Percentiles rank a stretch among this genome's conserved stretches.
phyloP scores from a whole-genome alignment of 2,329 filamentous ascomycete genomes.

The Penicillium sp. region DNA sequence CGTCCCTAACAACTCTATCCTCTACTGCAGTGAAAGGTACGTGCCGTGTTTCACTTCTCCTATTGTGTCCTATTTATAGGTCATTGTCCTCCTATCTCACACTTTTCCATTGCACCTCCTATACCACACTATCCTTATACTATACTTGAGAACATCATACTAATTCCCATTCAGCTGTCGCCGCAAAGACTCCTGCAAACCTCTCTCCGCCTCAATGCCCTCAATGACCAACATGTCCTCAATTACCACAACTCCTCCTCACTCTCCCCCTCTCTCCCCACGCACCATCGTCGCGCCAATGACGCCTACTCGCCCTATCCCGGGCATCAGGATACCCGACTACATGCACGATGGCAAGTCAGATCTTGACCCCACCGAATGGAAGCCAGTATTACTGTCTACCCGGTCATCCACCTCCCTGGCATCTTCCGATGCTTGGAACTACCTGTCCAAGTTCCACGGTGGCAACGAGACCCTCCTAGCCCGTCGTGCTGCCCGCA shows the following conservation, averaged over 20 bases:
- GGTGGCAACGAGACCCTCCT: slow-evolving; percentile 21
- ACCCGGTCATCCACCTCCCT: slow-evolving; percentile 12
- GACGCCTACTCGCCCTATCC: slow-evolving; percentile 34
- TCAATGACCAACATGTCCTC: slow-evolving; percentile 31
- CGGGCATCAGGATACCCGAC: slow-evolving; percentile 40
- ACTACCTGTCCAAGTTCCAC: slow-evolving; percentile 48
- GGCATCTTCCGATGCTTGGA: slow-evolving; percentile 44
- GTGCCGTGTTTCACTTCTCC: slow-evolving; percentile 19
- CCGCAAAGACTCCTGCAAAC: slow-evolving; percentile 48
- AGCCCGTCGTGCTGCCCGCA: slow-evolving; percentile 24
- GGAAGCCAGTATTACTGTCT: slow-evolving; percentile 47
- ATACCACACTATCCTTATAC: neutral
- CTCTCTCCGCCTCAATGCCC: slow-evolving; percentile 41
- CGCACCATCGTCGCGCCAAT: slow-evolving; percentile 39
- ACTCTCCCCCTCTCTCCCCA: slow-evolving; percentile 38
- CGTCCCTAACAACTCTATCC: slow-evolving; percentile 58
- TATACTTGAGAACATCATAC: slow-evolving; percentile 1
- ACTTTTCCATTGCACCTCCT: neutral
- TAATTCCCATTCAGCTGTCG: slow-evolving; percentile 38
- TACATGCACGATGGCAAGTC: slow-evolving; percentile 39
- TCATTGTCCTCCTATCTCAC: neutral
- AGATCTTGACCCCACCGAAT: slow-evolving; percentile 52
- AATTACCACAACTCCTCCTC: slow-evolving; percentile 29
- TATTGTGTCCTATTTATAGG: slow-evolving; percentile 2
- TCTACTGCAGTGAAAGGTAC: slow-evolving; percentile 67